Conservation (phyloP, 176 grass and related monocot genomes). For the Urochloa ruziziensis region DNA sequence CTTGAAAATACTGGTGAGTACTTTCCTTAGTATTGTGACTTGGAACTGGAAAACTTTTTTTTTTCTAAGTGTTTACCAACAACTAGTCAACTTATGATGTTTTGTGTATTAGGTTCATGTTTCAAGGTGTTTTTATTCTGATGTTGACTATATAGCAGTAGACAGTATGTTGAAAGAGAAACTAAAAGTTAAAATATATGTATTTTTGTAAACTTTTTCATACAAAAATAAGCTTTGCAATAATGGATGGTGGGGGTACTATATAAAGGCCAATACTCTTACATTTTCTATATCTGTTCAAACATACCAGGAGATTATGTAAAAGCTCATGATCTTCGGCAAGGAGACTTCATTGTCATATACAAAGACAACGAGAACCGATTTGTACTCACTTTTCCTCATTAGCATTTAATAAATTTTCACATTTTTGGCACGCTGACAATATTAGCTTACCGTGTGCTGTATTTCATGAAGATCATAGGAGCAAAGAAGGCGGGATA, state of each 20-base stretch:
- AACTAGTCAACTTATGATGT: not conserved
- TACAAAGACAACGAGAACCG: conserved; percentile 81
- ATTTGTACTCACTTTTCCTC: conserved; percentile 50
- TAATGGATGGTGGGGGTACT: not conserved
- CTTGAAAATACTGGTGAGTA: conserved; percentile 87
- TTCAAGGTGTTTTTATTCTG: not conserved
- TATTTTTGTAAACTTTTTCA: not conserved
- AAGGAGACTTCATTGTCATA: conserved; percentile 89
- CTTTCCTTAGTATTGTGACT: not conserved
- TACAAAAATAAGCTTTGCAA: not conserved
- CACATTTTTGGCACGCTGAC: not conserved
- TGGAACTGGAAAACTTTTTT: not conserved
- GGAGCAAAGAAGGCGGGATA: conserved; percentile 63
- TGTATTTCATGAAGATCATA: conserved; percentile 64
- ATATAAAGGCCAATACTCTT: conserved; percentile 7
- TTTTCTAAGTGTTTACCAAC: not conserved
- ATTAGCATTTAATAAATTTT: not conserved
- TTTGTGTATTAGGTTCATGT: not conserved
- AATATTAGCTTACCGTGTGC: conserved; percentile 1
- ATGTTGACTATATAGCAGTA: not conserved
- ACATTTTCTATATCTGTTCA: conserved; percentile 7
- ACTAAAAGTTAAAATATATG: not conserved
- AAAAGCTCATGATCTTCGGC: conserved; percentile 67
- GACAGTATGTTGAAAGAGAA: not conserved
- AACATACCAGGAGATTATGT: conserved; percentile 67